phyloP scores from a whole-genome alignment of 2,329 filamentous ascomycete genomes.

The Penicillium sp. region DNA sequence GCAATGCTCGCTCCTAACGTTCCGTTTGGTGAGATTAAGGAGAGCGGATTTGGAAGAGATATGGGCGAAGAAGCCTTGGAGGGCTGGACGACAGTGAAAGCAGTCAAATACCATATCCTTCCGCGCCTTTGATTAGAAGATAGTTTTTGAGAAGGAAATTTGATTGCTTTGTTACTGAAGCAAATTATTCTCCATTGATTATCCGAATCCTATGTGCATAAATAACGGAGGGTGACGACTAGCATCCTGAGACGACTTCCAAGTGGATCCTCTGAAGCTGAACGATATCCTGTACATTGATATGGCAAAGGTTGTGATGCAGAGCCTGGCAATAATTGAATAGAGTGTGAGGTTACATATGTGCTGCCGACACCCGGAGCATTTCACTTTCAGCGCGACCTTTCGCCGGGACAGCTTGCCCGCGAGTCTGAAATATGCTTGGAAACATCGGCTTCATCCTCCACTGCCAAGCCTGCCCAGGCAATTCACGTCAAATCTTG shows the following conservation, averaged over 20 bases:
- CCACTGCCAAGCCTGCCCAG: background rate
- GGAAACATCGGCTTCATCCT: background rate
- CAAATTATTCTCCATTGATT: too few species aligned
- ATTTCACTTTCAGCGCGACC: background rate
- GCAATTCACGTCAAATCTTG: background rate
- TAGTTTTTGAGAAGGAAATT: background rate
- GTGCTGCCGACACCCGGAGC: background rate
- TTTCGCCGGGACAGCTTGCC: background rate
- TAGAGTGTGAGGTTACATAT: background rate
- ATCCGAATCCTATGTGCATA: too few species aligned
- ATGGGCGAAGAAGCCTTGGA: slow-evolving; percentile 29
- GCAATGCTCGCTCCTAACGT: slow-evolving; percentile 25
- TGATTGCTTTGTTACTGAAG: background rate
- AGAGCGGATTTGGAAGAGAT: slow-evolving; percentile 29
- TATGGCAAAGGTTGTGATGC: too few species aligned
- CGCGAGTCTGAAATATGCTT: too few species aligned
- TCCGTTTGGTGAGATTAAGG: slow-evolving; percentile 29
- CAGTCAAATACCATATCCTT: slow-evolving; percentile 21
- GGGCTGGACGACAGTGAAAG: slow-evolving; percentile 24
- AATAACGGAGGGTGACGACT: too few species aligned
- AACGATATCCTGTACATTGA: too few species aligned
- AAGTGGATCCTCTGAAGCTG: too few species aligned
- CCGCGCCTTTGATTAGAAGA: slow-evolving; percentile 8
- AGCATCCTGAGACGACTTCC: too few species aligned
- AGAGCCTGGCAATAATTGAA: background rate